Evolutionary conservation across 2,329 filamentous ascomycete species (phyloP), one percentile per base, ranked within the genome.

Genomic region (Pseudocercospora musae): DNA sequence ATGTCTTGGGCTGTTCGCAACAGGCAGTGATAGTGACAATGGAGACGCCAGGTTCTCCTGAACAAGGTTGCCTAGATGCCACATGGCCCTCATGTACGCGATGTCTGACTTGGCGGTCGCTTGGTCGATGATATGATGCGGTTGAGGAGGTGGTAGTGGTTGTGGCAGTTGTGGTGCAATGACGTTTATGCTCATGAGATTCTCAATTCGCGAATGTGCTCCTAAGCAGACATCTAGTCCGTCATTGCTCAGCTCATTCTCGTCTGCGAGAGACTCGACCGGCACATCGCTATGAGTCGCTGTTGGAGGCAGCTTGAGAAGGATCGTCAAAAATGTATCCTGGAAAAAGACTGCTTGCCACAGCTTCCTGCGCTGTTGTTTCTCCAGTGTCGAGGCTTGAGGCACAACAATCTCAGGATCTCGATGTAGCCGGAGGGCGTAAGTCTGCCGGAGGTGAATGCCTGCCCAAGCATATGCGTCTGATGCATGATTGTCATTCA

Each of bases 381-480:
- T 93, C 67, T 93, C 89, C 62, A 89, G 88, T 1, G 82, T 78
- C 3, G 81, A 86, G 0, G 88, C 88, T 40, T 87, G 80, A 0
- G 89, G 89, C 0, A 84, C 84, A 21, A 79, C 87, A 62, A 91
- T 87, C 62, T 92, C 90, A 0, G 90, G 90, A 70, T 93, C 89
- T 15, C 90, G 86, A 73, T 94, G 89, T 11, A 94, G 76, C 0
- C 90, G 89, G 87, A 94, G 90, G 23, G 90, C 90, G 70, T 92
- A 93, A 0, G 90, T 86, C 75, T 94, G 90, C 25, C 90, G 83
- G 66, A 91, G 87, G 21, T 92, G 76, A 25, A 94, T 88, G 5
- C 90, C 90, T 0, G 88, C 89, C 79, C 92, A 94, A 0, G 89
- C 88, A 87, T 90, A 94, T 1, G 90, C 90, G 72, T 94, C 90